Conservation (phyloP, 768 basidiomycete genomes). For the Tricholoma sp. region DNA sequence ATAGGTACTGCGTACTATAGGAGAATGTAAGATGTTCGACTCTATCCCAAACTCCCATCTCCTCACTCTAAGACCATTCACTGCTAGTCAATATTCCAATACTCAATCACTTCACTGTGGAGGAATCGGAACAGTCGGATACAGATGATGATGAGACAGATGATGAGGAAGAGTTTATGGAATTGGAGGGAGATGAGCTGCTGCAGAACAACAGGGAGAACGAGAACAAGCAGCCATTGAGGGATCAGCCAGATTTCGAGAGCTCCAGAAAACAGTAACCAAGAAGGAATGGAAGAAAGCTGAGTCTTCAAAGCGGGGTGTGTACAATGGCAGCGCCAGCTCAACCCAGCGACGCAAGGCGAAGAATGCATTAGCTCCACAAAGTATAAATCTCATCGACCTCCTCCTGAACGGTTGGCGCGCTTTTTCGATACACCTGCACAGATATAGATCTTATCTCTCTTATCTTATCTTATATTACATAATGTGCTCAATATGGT, state of each 20-base stretch:
- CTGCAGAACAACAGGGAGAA: background rate
- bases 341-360: background rate
- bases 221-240: background rate
- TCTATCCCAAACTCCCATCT: too few relatives aligned
- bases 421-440: background rate
- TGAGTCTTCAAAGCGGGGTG: background rate
- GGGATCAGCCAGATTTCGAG: background rate
- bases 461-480: background rate
- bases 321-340: background rate
- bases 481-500: background rate
- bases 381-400: background rate
- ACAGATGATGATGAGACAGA: background rate
- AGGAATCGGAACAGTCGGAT: background rate
- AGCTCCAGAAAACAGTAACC: background rate
- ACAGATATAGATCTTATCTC: background rate
- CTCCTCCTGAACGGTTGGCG: background rate
- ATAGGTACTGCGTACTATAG: too few relatives aligned
- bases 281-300: background rate
- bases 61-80: too few relatives aligned
- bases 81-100: too few relatives aligned
- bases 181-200: background rate
- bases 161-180: background rate
- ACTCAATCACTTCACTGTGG: background rate
- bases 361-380: slow-evolving; percentile 1
- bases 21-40: too few relatives aligned